A percentile compares a stretch with the other conserved stretches of the same genome.
phyloP scores from a whole-genome alignment of 495 filamentous ascomycete genomes.

The Haplographium delicatum region DNA sequence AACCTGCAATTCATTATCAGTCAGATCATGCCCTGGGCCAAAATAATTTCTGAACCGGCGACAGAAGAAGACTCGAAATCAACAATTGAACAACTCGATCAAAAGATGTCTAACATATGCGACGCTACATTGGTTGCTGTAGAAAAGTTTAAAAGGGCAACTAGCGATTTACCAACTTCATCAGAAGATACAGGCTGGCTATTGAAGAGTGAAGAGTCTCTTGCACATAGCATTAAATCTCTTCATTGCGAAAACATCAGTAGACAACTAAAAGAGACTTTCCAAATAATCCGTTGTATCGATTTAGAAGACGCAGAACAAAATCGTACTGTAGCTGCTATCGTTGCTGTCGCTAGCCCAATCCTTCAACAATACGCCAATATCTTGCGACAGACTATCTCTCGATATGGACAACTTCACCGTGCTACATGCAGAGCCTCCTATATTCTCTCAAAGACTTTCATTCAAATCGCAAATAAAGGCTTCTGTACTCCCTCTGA shows the following conservation, averaged over 20 bases:
- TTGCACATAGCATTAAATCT: conserved; percentile 50
- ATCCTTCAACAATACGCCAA: conserved; percentile 68
- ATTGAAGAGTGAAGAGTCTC: conserved; percentile 50
- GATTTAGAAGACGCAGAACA: conserved; percentile 36
- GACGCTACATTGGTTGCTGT: conserved; percentile 69
- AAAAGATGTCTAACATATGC: conserved; percentile 49
- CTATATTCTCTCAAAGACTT: conserved; percentile 66
- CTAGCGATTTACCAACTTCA: conserved; percentile 40
- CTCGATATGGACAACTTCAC: conserved; percentile 54
- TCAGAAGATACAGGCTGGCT: conserved; percentile 60
- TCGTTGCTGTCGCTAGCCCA: conserved; percentile 64
- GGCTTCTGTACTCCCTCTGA: conserved; percentile 90
- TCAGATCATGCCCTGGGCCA: conserved; percentile 51
- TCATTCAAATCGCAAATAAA: conserved; percentile 67
- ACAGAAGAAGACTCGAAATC: not conserved
- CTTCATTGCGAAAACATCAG: conserved; percentile 54
- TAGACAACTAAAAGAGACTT: conserved; percentile 40
- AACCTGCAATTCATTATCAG: conserved; percentile 57
- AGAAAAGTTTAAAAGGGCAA: conserved; percentile 57
- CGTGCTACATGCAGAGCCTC: conserved; percentile 65
- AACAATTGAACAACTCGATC: conserved; percentile 43
- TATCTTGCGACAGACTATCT: conserved; percentile 49
- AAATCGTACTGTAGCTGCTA: conserved; percentile 46
- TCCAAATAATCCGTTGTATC: conserved; percentile 46
- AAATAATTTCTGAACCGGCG: not conserved